Evolutionary conservation across 352 stramenopile genomes (phyloP), one percentile per base, ranked within the genome.

Genomic region (Globisporangium ultimum): DNA sequence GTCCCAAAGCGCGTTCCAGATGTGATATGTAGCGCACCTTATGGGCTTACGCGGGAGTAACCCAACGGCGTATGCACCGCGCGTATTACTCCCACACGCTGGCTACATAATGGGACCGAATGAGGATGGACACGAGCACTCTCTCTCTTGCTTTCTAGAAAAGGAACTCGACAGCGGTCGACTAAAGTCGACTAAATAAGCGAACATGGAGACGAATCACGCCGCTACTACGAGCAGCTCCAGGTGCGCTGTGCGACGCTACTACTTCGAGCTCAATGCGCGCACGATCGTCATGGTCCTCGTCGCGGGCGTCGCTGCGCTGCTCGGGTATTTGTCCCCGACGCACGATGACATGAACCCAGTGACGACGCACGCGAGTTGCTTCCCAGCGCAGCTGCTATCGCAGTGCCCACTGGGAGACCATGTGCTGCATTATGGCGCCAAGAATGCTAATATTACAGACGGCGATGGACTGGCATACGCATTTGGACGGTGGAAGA

Each of bases 401-500:
- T 17, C 52, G 5, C 42, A 41, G 7, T 61, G 56, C 0, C 72
- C 51, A 13, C 57, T 67, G 7, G 64, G 55, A 13, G 64, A 75
- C 18, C 55, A 50, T 4, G 46, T 71, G 17, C 67, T 55, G 52
- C 38, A 34, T 22, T 12, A 9, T 43, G 50, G 12, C 20, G 51
- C 1, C 18, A 49, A 41, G 20, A 20, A 2, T 17, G 40, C 11
- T 7, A 36, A 36, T 10, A 10, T 1, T 10, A 21, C 32, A 18
- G n/a, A 49, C 14, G 22, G 15, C 1, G 41, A 53, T 9, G 28
- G 48, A 18, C 20, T 21, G 7, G 28, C 4, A 5, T 77, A 82
- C 47, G 52, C 63, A 21, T 78, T 82, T 57, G 68, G 71, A 0
- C 61, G 71, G 7, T 76, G 61, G 63, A 78, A 66, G 34, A 14